phyloP scores from a whole-genome alignment of 805 yeast genomes.

The Schizosaccharomyces osmophilus region DNA sequence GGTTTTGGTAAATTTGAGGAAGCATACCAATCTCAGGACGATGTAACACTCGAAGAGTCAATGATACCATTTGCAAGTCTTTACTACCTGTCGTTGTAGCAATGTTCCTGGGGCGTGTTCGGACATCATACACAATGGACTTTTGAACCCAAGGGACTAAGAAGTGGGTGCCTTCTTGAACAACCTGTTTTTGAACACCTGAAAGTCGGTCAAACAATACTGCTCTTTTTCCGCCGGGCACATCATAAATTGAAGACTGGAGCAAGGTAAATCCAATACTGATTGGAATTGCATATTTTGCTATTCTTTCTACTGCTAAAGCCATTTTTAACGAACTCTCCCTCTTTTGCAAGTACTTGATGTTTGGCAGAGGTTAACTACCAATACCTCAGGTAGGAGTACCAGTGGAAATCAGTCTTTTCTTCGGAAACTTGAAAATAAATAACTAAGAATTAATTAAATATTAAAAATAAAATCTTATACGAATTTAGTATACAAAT shows the following conservation, averaged over 20 bases:
- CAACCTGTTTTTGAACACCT: slow-evolving; percentile 71
- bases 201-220: slow-evolving; percentile 76
- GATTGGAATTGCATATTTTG: slow-evolving; percentile 12
- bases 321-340: not conserved
- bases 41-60: slow-evolving; percentile 79
- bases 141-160: slow-evolving; percentile 86
- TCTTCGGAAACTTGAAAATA: too few species aligned
- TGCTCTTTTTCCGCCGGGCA: slow-evolving; percentile 86
- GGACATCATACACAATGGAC: slow-evolving; percentile 72
- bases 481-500: not conserved
- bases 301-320: not conserved
- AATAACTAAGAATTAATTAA: not conserved
- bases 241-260: slow-evolving; percentile 76
- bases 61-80: slow-evolving; percentile 83
- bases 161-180: slow-evolving; percentile 94
- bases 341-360: not conserved
- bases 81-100: slow-evolving; percentile 90
- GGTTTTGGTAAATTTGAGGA: slow-evolving; percentile 69
- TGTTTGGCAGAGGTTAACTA: too few species aligned
- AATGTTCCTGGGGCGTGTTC: slow-evolving; percentile 82
- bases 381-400: too few species aligned
- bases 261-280: slow-evolving; percentile 33
- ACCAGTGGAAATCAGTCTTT: too few species aligned
- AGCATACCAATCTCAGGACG: slow-evolving; percentile 70
- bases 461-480: not conserved